Conservation (phyloP, 164 flowering plant genomes). For the Tetrastigma voinierianum region DNA sequence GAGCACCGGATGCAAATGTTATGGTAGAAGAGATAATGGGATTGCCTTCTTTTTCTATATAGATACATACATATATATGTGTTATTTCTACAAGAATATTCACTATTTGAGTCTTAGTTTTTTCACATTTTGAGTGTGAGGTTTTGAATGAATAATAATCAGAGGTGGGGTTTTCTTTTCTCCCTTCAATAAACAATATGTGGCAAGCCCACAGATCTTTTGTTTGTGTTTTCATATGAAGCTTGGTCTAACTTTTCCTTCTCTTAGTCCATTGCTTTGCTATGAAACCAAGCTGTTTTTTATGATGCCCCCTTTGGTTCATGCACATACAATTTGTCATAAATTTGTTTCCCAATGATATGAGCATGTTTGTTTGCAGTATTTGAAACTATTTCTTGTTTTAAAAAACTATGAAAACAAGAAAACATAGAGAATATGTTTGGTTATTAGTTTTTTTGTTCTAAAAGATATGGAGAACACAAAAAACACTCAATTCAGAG, state of each 20-base stretch:
- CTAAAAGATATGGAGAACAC: too few relatives aligned
- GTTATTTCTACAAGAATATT: conserved; percentile 6
- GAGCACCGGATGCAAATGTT: conserved; percentile 11
- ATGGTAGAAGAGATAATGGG: conserved; percentile 10
- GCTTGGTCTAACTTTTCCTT: conserved; percentile 3
- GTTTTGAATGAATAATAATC: conserved; percentile 14
- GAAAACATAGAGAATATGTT: too few relatives aligned
- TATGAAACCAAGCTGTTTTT: too few relatives aligned
- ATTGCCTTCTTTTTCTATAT: background rate
- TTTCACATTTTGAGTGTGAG: conserved; percentile 22
- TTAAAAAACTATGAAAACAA: too few relatives aligned
- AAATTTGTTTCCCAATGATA: too few relatives aligned
- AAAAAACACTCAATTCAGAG: too few relatives aligned
- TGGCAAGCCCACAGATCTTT: background rate
- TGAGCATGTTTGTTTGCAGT: too few relatives aligned
- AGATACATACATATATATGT: conserved; percentile 6
- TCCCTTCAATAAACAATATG: conserved; percentile 18
- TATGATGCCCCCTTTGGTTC: too few relatives aligned
- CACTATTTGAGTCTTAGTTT: conserved; percentile 11
- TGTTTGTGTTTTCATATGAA: conserved; percentile 5
- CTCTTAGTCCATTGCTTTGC: background rate
- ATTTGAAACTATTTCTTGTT: too few relatives aligned
- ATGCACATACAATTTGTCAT: too few relatives aligned
- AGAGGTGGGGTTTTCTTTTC: conserved; percentile 10
- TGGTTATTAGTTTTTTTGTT: too few relatives aligned